Evolutionary conservation across 495 filamentous ascomycete species (phyloP).

Genomic region (Neurospora sp.): DNA sequence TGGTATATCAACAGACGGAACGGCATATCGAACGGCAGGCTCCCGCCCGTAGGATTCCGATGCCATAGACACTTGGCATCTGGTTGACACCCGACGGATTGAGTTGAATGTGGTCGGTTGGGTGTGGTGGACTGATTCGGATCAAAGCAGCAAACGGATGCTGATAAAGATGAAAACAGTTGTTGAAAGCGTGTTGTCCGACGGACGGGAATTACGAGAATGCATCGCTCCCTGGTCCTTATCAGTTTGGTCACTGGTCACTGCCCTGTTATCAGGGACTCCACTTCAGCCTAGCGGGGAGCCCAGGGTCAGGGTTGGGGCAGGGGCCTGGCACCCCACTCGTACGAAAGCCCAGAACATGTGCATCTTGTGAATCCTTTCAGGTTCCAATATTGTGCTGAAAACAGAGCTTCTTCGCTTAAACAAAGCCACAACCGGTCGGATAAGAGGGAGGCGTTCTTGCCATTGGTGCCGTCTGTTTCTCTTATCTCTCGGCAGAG

Average conservation of each 20-base stretch:
- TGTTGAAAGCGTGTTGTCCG: neutral
- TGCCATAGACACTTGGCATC: neutral
- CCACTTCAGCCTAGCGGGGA: neutral
- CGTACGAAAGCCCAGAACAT: neutral
- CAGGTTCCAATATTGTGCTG: neutral
- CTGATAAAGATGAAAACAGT: neutral
- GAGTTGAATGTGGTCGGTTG: neutral
- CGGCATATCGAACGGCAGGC: neutral
- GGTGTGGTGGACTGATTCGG: neutral
- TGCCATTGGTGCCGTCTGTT: neutral
- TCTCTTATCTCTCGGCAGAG: conserved; percentile 7
- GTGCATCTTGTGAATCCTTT: neutral
- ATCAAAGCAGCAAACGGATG: neutral
- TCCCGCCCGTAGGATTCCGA: neutral
- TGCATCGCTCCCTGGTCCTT: neutral
- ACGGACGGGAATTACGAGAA: neutral
- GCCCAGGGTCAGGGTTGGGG: neutral
- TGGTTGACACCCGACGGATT: neutral
- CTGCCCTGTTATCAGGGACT: neutral
- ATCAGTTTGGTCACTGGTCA: neutral
- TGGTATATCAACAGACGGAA: neutral
- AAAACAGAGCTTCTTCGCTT: neutral
- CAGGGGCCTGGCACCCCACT: neutral
- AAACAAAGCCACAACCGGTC: neutral
- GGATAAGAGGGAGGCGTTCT: neutral